phyloP scores from a whole-genome alignment of 2,329 filamentous ascomycete species.

The Parastagonospora nodorum region DNA sequence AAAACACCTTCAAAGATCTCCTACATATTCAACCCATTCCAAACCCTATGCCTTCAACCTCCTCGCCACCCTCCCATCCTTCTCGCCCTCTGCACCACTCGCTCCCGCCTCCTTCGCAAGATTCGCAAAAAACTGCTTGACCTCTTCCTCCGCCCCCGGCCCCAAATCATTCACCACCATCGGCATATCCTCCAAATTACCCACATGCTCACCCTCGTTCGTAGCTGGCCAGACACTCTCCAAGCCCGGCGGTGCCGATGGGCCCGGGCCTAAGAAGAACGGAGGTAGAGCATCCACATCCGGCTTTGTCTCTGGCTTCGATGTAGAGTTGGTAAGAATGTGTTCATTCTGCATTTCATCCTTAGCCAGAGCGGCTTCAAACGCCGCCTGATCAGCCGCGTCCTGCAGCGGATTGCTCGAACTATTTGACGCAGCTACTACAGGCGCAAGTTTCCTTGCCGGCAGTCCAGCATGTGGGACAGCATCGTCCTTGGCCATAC shows the following conservation, averaged over 20 bases:
- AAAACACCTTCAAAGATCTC: not conserved
- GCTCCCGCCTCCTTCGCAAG: not conserved
- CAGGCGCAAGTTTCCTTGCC: not conserved
- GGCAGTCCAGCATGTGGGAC: no score
- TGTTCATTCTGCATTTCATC: not conserved
- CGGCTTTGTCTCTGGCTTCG: no score
- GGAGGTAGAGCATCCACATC: constrained; percentile 14
- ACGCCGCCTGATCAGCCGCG: not conserved
- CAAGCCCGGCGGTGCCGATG: constrained; percentile 17
- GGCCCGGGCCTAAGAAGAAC: constrained; percentile 21
- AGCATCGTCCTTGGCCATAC: not conserved
- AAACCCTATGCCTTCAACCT: not conserved
- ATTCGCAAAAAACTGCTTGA: constrained; percentile 8
- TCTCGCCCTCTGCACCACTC: not conserved
- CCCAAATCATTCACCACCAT: constrained; percentile 8
- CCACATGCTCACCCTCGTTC: not conserved
- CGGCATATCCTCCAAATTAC: constrained; percentile 9
- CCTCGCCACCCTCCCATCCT: not conserved
- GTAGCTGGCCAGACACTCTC: constrained; percentile 15
- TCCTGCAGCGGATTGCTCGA: not conserved
- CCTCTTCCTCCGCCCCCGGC: constrained; percentile 1
- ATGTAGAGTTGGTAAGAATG: not conserved
- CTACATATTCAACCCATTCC: not conserved
- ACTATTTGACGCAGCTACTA: not conserved
- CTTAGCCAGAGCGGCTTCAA: not conserved